Evolutionary conservation across 2,329 filamentous ascomycete species (phyloP).

Genomic region (Aspergillus fumigatiaffinis): DNA sequence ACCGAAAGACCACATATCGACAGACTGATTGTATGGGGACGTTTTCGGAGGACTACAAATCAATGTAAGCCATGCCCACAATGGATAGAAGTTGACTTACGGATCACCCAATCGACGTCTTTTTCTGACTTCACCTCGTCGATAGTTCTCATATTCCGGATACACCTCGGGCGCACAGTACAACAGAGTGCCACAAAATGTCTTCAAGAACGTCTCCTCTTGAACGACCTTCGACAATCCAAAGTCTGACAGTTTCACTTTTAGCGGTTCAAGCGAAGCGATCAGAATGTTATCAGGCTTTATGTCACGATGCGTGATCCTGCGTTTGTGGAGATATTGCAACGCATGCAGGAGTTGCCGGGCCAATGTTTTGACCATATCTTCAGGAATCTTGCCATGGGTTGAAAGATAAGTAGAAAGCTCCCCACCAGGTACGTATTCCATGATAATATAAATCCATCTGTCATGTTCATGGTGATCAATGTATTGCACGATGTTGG

Average conservation of each 20-base stretch:
- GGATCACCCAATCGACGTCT: conserved; percentile 53
- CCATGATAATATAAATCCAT: conserved; percentile 97
- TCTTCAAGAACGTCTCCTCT: conserved; percentile 87
- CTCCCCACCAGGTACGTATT: conserved; percentile 79
- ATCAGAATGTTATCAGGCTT: conserved; percentile 98
- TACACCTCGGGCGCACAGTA: conserved; percentile 98
- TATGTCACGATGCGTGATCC: conserved; percentile 96
- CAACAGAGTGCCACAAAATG: conserved; percentile 90
- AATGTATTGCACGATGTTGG: conserved; percentile 86
- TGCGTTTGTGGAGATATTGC: conserved; percentile 78
- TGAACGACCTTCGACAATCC: conserved; percentile 92
- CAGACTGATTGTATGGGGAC: conserved; percentile 78
- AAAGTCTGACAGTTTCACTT: conserved; percentile 93
- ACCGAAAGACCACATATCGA: conserved; percentile 95
- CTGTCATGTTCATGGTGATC: conserved; percentile 78
- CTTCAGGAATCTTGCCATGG: conserved; percentile 62
- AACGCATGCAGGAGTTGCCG: conserved; percentile 69
- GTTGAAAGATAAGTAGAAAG: conserved; percentile 68
- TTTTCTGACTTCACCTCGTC: conserved; percentile 58
- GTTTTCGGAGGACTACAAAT: conserved; percentile 43
- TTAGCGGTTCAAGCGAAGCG: conserved; percentile 65
- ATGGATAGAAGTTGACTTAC: conserved; percentile 26
- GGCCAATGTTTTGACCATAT: conserved; percentile 66
- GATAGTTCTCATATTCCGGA: conserved; percentile 68
- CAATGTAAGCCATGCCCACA: conserved; percentile 8